Evolutionary conservation across 768 basidiomycete species (phyloP), one percentile per base, ranked within the genome.

Genomic region (Rhodotorula taiwanensis): DNA sequence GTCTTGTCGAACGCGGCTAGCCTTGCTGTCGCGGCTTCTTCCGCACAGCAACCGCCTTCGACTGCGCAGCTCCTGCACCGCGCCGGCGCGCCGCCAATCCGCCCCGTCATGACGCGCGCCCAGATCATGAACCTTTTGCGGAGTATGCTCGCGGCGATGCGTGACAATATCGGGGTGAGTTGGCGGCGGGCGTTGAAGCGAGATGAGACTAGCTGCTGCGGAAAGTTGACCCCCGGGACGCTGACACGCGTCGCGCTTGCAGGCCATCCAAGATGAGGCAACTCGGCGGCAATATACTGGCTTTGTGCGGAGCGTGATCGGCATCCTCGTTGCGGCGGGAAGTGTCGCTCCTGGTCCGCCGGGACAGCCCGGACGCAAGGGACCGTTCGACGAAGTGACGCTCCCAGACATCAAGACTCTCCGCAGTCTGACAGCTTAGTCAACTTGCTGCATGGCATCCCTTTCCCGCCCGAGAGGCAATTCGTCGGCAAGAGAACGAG

Each of bases 161-260:
- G 50, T 9, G 58, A 62, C 47, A 62, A 60, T 28, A 48, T 71
- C 23, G 27, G 34, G 23, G 70, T 71, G 23, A 30, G 70, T 50
- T 15, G n/a, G n/a, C n/a, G n/a, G n/a, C n/a, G n/a, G n/a, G n/a
- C n/a, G n/a, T n/a, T n/a, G n/a, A n/a, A n/a, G n/a, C n/a, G n/a
- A n/a, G n/a, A n/a, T n/a, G n/a, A n/a, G 7, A 9, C 23, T 47
- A 21, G 5, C 16, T 39, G 23, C 21, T 28, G 15, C 51, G 15
- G 10, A 3, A 3, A 8, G 2, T 11, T 9, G 5, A 5, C 18
- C 21, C 21, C 20, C 20, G 3, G n/a, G 10, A 30, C 34, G 5
- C 41, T 34, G 39, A 43, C 15, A 21, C 5, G 4, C 16, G 7
- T 27, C n/a, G n/a, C 15, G 2, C 41, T 9, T 16, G 31, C 49